phyloP scores from a whole-genome alignment of 139 green algal genomes.

The Coelastrella sp. region DNA sequence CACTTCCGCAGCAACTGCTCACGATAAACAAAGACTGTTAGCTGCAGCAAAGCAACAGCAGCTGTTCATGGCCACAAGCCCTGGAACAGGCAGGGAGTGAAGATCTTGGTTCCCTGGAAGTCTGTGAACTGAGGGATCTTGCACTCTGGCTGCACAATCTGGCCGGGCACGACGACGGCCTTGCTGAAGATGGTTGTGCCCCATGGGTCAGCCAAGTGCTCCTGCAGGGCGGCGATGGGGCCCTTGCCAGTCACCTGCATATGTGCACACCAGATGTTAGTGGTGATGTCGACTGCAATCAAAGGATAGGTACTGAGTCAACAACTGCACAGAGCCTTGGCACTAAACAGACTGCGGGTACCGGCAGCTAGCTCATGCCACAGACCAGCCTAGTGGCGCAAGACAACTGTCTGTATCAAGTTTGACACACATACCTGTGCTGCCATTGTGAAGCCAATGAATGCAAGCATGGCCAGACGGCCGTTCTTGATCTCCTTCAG shows the following conservation, averaged over 20 bases:
- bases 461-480: conserved; percentile 86
- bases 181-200: conserved; percentile 82
- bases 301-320: too few relatives aligned
- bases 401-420: too few relatives aligned
- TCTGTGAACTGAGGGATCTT: conserved; percentile 68
- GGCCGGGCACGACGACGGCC: conserved; percentile 68
- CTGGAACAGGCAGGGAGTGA: conserved; percentile 42
- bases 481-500: conserved; percentile 99
- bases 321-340: too few relatives aligned
- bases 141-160: conserved; percentile 70
- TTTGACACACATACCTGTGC: conserved; percentile 47
- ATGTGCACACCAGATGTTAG: background rate
- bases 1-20: too few relatives aligned
- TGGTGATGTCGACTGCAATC: too few relatives aligned
- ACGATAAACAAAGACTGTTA: too few relatives aligned
- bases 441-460: conserved; percentile 71
- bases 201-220: conserved; percentile 83
- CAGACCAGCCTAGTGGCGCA: too few relatives aligned
- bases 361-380: background rate
- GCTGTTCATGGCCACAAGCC: conserved; percentile 38
- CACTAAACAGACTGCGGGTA: too few relatives aligned
- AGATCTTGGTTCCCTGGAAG: conserved; percentile 53
- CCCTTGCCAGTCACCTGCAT: conserved; percentile 80
- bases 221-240: conserved; percentile 75
- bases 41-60: background rate